Evolutionary conservation across 2,329 filamentous ascomycete genomes (phyloP).

Genomic region (Fusarium longipes): DNA sequence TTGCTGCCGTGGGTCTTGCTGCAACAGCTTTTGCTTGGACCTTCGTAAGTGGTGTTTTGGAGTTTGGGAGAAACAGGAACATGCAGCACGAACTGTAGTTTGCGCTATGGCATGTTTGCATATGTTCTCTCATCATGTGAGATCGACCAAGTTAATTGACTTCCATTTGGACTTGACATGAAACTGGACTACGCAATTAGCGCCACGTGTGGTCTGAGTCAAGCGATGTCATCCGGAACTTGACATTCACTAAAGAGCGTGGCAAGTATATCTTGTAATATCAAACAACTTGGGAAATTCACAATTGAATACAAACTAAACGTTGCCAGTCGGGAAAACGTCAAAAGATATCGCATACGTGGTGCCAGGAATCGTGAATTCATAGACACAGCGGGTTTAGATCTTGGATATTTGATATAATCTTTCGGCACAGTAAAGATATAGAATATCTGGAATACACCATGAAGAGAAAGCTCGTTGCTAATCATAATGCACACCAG

Average conservation of each 20-base stretch:
- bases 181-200: constrained; percentile 11
- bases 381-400: background rate
- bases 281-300: background rate
- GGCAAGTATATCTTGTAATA: background rate
- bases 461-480: background rate
- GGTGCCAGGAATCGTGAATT: background rate
- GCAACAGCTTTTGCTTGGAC: constrained; percentile 5
- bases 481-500: background rate
- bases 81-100: background rate
- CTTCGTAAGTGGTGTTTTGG: background rate
- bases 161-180: background rate
- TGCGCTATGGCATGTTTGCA: background rate
- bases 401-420: background rate
- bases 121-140: background rate
- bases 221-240: background rate
- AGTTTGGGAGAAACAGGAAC: background rate
- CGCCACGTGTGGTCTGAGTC: background rate
- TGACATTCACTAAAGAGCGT: background rate
- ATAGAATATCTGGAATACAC: background rate
- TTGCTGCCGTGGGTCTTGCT: constrained; percentile 15
- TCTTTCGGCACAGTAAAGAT: background rate
- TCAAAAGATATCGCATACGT: background rate
- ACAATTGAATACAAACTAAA: fast-evolving
- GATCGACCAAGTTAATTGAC: background rate
- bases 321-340: background rate